A percentile compares a stretch with the other conserved stretches of the same genome.
These are phyloP conservation scores for Beauveria sp. DNA, from an alignment of 2,329 filamentous ascomycete genomes.

Conservation along the genomic window DNA sequence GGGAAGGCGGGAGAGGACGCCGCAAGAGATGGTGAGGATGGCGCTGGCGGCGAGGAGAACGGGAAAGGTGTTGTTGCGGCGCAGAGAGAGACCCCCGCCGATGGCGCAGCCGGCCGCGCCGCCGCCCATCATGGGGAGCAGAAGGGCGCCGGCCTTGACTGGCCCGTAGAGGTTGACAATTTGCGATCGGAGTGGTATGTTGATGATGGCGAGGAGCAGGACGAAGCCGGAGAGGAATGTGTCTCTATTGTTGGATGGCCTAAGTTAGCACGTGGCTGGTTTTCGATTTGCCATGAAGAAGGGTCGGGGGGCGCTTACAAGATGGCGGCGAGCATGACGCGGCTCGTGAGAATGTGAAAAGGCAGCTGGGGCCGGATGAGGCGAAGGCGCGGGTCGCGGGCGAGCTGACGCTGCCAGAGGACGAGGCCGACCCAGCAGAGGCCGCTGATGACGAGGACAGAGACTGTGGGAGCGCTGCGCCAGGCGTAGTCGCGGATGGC, in stretches of 20 bases:
- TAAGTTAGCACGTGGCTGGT: not conserved
- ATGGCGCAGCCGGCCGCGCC: conserved; percentile 15
- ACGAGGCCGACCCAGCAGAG: conserved; percentile 15
- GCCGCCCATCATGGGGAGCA: conserved; percentile 18
- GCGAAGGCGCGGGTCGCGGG: conserved; percentile 9
- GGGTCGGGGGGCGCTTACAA: not conserved
- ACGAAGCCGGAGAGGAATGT: conserved; percentile 17
- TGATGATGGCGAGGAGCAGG: conserved; percentile 16
- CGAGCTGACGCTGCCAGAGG: conserved; percentile 15
- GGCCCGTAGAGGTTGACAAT: conserved; percentile 18
- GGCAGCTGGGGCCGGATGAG: conserved; percentile 16
- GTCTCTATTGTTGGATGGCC: conserved; percentile 4
- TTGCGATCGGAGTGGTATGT: conserved; percentile 18
- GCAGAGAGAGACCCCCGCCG: conserved; percentile 14
- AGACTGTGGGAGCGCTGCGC: conserved; percentile 15
- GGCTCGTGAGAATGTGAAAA: conserved; percentile 14
- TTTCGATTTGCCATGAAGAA: not conserved
- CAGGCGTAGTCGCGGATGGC: conserved; percentile 17
- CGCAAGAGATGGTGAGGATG: conserved; percentile 13
- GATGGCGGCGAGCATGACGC: conserved; percentile 16
- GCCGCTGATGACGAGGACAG: conserved; percentile 14
- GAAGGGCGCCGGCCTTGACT: conserved; percentile 17
- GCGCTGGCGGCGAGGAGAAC: conserved; percentile 15
- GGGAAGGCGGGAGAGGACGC: conserved; percentile 14
- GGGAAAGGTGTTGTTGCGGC: conserved; percentile 15